A percentile compares a stretch with the other conserved stretches of the same genome.
These are phyloP conservation scores for Nicotiana undulata DNA, from an alignment of 257 asterid species.

Conservation along the genomic window DNA sequence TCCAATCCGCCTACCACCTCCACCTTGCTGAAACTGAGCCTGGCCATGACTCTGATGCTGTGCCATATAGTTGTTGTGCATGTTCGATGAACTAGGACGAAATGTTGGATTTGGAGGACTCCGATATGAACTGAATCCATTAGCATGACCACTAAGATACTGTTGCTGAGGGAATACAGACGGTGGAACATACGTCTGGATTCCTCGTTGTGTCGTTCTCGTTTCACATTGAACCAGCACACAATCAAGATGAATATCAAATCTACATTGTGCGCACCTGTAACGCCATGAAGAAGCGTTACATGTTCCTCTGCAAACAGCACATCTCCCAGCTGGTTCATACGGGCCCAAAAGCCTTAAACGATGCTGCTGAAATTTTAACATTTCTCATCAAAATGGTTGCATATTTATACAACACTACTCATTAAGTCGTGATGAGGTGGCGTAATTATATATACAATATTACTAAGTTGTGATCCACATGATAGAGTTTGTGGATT, in stretches of 20 bases:
- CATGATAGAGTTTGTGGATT: background rate
- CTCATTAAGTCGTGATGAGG: background rate
- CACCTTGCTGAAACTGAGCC: background rate
- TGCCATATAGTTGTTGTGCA: background rate
- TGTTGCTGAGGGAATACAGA: background rate
- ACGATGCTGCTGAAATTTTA: conserved; percentile 1
- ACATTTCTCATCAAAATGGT: background rate
- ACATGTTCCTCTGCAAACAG: background rate
- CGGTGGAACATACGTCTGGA: background rate
- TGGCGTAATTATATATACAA: background rate
- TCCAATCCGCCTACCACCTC: background rate
- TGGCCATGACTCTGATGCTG: background rate
- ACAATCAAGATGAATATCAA: conserved; percentile 21
- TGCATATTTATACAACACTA: background rate
- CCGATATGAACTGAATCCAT: background rate
- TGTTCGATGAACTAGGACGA: background rate
- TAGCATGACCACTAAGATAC: background rate
- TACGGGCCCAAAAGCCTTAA: background rate
- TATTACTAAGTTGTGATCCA: background rate
- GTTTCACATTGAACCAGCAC: background rate
- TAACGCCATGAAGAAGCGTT: conserved; percentile 18
- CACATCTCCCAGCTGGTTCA: background rate
- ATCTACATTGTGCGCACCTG: conserved; percentile 9
- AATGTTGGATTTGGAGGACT: background rate
- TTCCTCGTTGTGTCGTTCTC: background rate